Conservation (phyloP, 1,284 basidiomycete species). For the Porogramme epimiltina region DNA sequence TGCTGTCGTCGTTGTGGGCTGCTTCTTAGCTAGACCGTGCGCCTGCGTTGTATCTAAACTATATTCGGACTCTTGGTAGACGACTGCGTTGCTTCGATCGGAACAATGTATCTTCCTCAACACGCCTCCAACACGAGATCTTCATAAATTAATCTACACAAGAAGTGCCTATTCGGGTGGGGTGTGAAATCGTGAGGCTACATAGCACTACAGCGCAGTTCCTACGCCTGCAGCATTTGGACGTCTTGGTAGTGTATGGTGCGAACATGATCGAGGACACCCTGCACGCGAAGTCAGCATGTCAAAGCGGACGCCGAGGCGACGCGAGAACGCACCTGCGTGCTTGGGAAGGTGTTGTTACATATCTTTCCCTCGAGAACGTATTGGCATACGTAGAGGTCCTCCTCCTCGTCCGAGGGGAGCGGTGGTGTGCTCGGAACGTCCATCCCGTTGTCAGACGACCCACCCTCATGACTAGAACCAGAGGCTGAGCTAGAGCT, state of each 20-base stretch:
- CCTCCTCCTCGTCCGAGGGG: not conserved
- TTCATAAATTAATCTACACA: too few species aligned
- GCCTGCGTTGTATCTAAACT: not conserved
- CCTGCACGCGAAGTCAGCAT: conserved; percentile 4
- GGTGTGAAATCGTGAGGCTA: too few species aligned
- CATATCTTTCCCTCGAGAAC: conserved; percentile 7
- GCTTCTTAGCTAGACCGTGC: not conserved
- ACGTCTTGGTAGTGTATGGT: conserved; percentile 6
- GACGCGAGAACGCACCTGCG: conserved; percentile 4
- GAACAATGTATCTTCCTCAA: too few species aligned
- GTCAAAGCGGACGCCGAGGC: not conserved
- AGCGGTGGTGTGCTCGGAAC: too few species aligned
- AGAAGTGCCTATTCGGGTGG: too few species aligned
- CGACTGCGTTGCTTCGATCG: too few species aligned
- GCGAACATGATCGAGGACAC: conserved; percentile 10
- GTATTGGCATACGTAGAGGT: conserved; percentile 10
- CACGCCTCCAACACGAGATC: too few species aligned
- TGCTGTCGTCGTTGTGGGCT: too few species aligned
- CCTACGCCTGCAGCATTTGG: not conserved
- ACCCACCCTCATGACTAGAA: too few species aligned
- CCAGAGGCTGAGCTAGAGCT: not conserved
- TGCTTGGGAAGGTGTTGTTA: conserved; percentile 5
- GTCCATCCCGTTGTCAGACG: too few species aligned
- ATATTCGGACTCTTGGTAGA: not conserved
- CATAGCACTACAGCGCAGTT: not conserved